Conservation (phyloP, 2,329 filamentous ascomycete genomes). For the Alternaria viburni region DNA sequence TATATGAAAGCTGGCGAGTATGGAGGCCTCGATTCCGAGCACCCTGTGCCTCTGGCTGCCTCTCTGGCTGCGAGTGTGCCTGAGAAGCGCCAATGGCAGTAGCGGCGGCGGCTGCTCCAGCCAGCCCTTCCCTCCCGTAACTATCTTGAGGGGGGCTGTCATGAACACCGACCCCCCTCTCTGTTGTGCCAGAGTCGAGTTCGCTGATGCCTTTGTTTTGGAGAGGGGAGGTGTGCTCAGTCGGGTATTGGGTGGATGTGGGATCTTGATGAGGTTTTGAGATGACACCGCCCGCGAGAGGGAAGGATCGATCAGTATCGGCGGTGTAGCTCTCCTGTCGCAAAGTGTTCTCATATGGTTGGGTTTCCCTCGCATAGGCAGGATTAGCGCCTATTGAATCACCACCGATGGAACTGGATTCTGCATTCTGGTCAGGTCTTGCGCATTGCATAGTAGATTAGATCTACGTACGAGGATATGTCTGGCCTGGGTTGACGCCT, state of each 20-base stretch:
- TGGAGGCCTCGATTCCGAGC: constrained; percentile 1
- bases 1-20: constrained; percentile 5
- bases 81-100: constrained; percentile 31
- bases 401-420: not conserved
- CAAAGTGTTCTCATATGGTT: constrained; percentile 14
- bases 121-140: constrained; percentile 34
- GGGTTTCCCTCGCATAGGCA: not conserved
- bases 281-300: constrained; percentile 43
- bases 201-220: constrained; percentile 5
- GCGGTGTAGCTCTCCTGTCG: constrained; percentile 23
- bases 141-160: constrained; percentile 16
- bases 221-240: constrained; percentile 9
- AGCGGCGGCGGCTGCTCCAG: constrained; percentile 37
- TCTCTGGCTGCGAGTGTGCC: constrained; percentile 4
- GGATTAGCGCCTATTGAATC: constrained; percentile 1
- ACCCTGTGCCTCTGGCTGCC: constrained; percentile 11
- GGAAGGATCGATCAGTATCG: constrained; percentile 43
- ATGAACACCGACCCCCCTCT: constrained; percentile 17
- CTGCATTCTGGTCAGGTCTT: constrained; percentile 17
- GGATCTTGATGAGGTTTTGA: constrained; percentile 10
- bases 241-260: not conserved
- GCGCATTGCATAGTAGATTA: not conserved
- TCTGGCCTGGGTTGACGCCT: constrained; percentile 10
- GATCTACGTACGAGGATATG: constrained; percentile 29
- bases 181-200: constrained; percentile 26